Percentiles rank a stretch among this genome's conserved stretches.
These are phyloP conservation scores for Neofusicoccum umdonicola DNA, from an alignment of 2,329 filamentous ascomycete genomes.

Conservation along the genomic window DNA sequence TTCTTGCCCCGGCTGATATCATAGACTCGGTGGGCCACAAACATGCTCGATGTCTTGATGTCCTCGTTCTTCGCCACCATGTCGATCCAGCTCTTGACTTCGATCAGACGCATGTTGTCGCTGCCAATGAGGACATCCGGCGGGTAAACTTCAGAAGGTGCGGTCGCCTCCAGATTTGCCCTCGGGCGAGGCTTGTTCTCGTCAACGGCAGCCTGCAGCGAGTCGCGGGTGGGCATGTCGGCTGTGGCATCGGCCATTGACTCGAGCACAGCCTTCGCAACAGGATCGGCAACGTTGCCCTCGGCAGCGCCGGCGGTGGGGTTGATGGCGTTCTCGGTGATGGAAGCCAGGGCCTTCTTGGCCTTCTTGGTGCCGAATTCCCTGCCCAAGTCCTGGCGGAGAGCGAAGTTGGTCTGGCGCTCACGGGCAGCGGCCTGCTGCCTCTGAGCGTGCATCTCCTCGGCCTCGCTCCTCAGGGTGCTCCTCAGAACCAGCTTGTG, in stretches of 20 bases:
- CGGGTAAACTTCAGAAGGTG: conserved; percentile 71
- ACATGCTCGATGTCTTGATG: conserved; percentile 59
- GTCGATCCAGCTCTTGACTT: conserved; percentile 73
- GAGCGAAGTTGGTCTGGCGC: conserved; percentile 24
- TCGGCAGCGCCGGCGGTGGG: conserved; percentile 27
- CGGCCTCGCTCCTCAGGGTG: conserved; percentile 44
- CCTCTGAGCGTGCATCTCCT: conserved; percentile 38
- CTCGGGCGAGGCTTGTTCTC: conserved; percentile 70
- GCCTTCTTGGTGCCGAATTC: conserved; percentile 85
- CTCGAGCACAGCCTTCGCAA: conserved; percentile 53
- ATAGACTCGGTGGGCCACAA: conserved; percentile 63
- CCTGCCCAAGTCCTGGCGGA: conserved; percentile 58
- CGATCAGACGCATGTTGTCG: conserved; percentile 65
- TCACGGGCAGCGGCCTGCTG: conserved; percentile 26
- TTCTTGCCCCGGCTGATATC: conserved; percentile 55
- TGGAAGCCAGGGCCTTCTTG: conserved; percentile 70
- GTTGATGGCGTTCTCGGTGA: conserved; percentile 68
- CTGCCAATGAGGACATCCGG: conserved; percentile 64
- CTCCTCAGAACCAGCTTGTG: conserved; percentile 57
- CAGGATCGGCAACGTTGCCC: conserved; percentile 25
- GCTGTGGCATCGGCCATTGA: conserved; percentile 61
- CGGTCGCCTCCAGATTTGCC: conserved; percentile 64
- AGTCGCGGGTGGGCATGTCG: conserved; percentile 65
- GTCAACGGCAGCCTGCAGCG: conserved; percentile 64
- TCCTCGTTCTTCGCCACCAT: conserved; percentile 58